Conservation (phyloP, 2,329 filamentous ascomycete species). For the Teratosphaeria epicoccoides region DNA sequence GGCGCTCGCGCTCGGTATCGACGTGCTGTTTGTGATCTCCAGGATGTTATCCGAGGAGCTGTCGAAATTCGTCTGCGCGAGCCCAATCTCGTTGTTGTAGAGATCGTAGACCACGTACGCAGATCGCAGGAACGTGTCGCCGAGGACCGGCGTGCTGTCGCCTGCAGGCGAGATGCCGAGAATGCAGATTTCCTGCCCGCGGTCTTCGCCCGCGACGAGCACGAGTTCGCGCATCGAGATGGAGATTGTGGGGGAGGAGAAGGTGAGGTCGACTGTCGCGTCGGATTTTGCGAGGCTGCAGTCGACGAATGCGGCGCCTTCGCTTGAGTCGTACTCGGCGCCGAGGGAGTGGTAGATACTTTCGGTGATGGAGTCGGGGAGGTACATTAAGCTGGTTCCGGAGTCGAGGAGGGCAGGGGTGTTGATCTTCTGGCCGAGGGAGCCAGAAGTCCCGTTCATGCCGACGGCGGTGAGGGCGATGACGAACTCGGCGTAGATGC, state of each 20-base stretch:
- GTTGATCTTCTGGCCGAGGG: constrained; percentile 32
- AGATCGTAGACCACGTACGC: constrained; percentile 56
- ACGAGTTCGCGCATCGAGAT: constrained; percentile 48
- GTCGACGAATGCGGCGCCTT: constrained; percentile 41
- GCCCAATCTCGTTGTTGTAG: constrained; percentile 47
- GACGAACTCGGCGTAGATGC: constrained; percentile 43
- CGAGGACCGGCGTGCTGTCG: constrained; percentile 41
- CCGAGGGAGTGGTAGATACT: constrained; percentile 31
- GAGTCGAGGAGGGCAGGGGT: constrained; percentile 60
- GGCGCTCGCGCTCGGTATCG: constrained; percentile 44
- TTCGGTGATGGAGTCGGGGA: constrained; percentile 50
- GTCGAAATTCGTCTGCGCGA: constrained; percentile 53
- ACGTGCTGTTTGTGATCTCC: constrained; percentile 43
- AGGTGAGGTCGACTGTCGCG: constrained; percentile 46
- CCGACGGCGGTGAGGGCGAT: constrained; percentile 42
- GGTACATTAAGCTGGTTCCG: constrained; percentile 60
- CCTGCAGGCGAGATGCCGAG: constrained; percentile 43
- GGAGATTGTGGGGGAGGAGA: constrained; percentile 44
- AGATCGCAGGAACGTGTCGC: constrained; percentile 52
- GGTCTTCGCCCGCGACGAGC: constrained; percentile 36
- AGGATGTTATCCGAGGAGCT: constrained; percentile 40
- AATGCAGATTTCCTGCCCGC: constrained; percentile 35
- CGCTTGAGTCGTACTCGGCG: constrained; percentile 31
- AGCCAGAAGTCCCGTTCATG: constrained; percentile 31
- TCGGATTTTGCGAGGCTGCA: constrained; percentile 41